phyloP scores from a whole-genome alignment of 1,284 basidiomycete species.

The Ustilago hordei region DNA sequence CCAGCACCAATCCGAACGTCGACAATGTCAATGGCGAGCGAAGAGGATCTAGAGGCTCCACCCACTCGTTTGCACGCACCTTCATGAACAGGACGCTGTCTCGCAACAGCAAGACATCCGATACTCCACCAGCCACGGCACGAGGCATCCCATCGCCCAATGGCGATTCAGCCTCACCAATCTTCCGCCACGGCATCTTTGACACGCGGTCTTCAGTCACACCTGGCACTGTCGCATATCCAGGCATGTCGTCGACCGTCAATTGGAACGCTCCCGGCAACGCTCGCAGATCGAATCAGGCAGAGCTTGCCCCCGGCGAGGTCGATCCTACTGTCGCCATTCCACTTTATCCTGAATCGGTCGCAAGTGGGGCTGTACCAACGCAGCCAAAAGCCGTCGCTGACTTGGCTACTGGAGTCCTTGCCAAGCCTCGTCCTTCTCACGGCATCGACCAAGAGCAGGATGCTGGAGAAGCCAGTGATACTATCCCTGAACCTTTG shows the following conservation, averaged over 20 bases:
- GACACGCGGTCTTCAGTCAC: slow-evolving; percentile 7
- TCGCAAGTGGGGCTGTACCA: slow-evolving; percentile 6
- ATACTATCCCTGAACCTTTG: slow-evolving; percentile 23
- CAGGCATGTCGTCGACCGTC: slow-evolving; percentile 43
- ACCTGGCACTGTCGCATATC: slow-evolving; percentile 13
- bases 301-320: slow-evolving; percentile 27
- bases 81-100: slow-evolving; percentile 40
- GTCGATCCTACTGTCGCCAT: slow-evolving; percentile 23
- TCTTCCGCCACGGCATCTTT: slow-evolving; percentile 39
- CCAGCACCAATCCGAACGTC: slow-evolving; percentile 24
- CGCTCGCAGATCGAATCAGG: background rate
- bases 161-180: slow-evolving; percentile 13
- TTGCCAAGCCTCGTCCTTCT: slow-evolving; percentile 33
- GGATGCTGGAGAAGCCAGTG: slow-evolving; percentile 31
- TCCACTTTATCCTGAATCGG: slow-evolving; percentile 29
- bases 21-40: slow-evolving; percentile 25
- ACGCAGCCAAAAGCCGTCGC: slow-evolving; percentile 14
- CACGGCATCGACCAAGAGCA: slow-evolving; percentile 58
- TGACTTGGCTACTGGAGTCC: slow-evolving; percentile 13
- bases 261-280: slow-evolving; percentile 28
- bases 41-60: slow-evolving; percentile 22
- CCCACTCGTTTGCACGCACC: slow-evolving; percentile 29
- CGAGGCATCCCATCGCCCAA: background rate
- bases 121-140: slow-evolving; percentile 8
- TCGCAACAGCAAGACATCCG: slow-evolving; percentile 28